Conservation (phyloP, 139 green algal genomes). For the Pleodorina starrii region DNA sequence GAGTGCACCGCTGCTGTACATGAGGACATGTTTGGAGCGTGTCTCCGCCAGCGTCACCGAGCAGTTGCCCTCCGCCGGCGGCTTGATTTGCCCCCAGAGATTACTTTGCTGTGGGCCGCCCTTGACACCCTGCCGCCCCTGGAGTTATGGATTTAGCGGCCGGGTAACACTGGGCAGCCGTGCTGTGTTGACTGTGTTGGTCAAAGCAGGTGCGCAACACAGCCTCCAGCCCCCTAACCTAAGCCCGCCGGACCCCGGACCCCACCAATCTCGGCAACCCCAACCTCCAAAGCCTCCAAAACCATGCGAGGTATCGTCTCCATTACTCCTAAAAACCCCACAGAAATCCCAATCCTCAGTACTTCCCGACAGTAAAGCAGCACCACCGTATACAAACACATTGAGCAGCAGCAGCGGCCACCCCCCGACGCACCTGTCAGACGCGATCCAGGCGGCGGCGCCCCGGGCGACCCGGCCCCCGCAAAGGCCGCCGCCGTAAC, state of each 20-base stretch:
- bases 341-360: too few species aligned
- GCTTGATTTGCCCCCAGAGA: conserved; percentile 33
- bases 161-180: conserved; percentile 52
- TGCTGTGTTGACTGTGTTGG: background rate
- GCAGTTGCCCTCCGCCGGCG: conserved; percentile 1
- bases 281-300: too few species aligned
- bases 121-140: conserved; percentile 49
- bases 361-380: too few species aligned
- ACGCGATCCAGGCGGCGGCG: conserved; percentile 53
- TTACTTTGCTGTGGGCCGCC: conserved; percentile 32
- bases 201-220: background rate
- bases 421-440: conserved; percentile 52
- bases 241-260: too few species aligned
- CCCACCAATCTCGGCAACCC: too few species aligned
- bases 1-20: too few species aligned
- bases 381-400: too few species aligned
- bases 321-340: too few species aligned
- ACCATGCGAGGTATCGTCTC: too few species aligned
- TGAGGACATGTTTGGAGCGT: background rate
- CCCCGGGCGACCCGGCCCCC: background rate
- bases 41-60: conserved; percentile 35
- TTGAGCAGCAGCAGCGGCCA: background rate
- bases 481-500: conserved; percentile 73
- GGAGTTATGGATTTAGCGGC: background rate
- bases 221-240: too few species aligned